Conservation (phyloP, 2,329 filamentous ascomycete genomes). For the Pyrenophora tritici-repentis region DNA sequence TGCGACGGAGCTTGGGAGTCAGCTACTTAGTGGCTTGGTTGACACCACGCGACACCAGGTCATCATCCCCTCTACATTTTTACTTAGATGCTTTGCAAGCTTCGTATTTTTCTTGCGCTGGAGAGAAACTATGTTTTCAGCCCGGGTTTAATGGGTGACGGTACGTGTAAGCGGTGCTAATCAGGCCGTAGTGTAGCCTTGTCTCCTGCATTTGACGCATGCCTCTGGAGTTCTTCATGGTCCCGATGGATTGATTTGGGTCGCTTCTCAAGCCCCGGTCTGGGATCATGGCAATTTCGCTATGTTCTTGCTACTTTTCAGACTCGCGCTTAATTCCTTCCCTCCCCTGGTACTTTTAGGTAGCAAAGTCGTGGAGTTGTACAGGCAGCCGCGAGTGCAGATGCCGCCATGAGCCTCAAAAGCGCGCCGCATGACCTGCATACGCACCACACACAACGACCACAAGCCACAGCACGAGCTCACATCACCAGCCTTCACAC, state of each 20-base stretch:
- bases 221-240: too few relatives aligned
- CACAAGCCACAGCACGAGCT: constrained; percentile 33
- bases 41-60: constrained; percentile 2
- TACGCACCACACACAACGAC: constrained; percentile 22
- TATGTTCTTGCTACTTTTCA: neutral
- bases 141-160: neutral
- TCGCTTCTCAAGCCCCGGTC: too few relatives aligned
- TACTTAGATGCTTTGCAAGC: neutral
- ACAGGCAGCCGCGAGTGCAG: constrained; percentile 10
- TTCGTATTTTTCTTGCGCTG: neutral
- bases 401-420: constrained; percentile 15
- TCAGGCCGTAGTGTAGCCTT: too few relatives aligned
- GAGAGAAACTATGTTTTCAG: neutral
- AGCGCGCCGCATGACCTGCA: constrained; percentile 33
- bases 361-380: constrained; percentile 1
- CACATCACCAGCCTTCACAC: constrained; percentile 17
- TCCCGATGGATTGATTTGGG: too few relatives aligned
- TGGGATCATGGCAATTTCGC: too few relatives aligned
- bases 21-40: too few relatives aligned
- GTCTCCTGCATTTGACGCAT: too few relatives aligned
- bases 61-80: neutral
- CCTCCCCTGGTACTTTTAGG: neutral
- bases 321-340: too few relatives aligned
- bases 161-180: neutral
- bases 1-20: too few relatives aligned